Conservation (phyloP, 176 grass and related monocot species). For the Cenchrus purpureus region DNA sequence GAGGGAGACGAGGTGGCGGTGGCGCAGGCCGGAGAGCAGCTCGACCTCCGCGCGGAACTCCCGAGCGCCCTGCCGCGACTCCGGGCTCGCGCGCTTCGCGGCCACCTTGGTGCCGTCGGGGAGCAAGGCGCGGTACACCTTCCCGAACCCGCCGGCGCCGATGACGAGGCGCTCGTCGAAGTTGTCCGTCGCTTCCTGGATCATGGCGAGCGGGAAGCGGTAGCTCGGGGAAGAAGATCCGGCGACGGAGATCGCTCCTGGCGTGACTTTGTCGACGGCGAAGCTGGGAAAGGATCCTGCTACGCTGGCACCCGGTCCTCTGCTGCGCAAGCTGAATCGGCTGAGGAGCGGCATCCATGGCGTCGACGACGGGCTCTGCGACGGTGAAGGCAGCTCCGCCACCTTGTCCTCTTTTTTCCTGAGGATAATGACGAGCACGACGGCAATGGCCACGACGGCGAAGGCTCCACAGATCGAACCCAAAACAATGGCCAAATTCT, state of each 20-base stretch:
- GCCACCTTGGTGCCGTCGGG: slow-evolving; percentile 43
- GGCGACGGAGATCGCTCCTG: background rate
- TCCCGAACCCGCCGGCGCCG: slow-evolving; percentile 55
- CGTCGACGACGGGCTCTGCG: slow-evolving; percentile 11
- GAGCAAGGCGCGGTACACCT: slow-evolving; percentile 46
- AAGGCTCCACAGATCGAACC: slow-evolving; percentile 56
- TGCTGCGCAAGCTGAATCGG: slow-evolving; percentile 27
- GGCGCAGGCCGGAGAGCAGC: slow-evolving; percentile 40
- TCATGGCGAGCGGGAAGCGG: slow-evolving; percentile 35
- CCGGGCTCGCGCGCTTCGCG: slow-evolving; percentile 52
- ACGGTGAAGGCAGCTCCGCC: background rate
- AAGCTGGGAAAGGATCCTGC: slow-evolving; percentile 8
- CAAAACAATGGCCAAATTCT: slow-evolving; percentile 48
- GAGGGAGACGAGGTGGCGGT: slow-evolving; percentile 50
- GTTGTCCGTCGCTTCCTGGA: slow-evolving; percentile 42
- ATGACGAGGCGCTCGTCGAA: slow-evolving; percentile 46
- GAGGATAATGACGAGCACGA: slow-evolving; percentile 17
- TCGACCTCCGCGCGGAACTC: slow-evolving; percentile 58
- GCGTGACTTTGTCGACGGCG: background rate
- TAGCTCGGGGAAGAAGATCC: slow-evolving; percentile 1
- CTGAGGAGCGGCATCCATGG: slow-evolving; percentile 48
- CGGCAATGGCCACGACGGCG: slow-evolving; percentile 38
- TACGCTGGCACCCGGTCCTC: background rate
- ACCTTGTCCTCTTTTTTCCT: slow-evolving; percentile 27
- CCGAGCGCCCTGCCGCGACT: slow-evolving; percentile 52